Evolutionary conservation across 2,329 filamentous ascomycete genomes (phyloP), one percentile per base, ranked within the genome.

Genomic region (Phialophora expanda): DNA sequence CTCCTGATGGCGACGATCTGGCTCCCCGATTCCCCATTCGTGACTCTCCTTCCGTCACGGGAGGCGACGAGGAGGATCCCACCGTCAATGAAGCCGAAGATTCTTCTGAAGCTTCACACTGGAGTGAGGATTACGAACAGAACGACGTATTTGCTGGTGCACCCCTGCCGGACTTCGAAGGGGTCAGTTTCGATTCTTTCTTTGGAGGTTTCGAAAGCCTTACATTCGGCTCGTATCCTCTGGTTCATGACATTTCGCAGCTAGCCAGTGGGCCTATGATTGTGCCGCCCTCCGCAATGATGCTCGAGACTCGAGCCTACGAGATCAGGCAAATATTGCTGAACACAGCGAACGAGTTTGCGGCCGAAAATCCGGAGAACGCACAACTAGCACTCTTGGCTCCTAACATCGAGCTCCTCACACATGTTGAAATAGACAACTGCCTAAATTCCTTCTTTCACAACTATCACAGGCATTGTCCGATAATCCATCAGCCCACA

Each of bases 401-500:
- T 8, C 17, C 60, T 5, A 57, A 60, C 22, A 70, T 70, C 56
- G 57, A 61, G 11, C 55, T 63, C 4, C 59, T 70, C 38, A 70
- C 78, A 80, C 63, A 80, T 78, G 61, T 70, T n/a, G 64, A 69
- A 30, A 50, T 73, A 14, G 67, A 71, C 44, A 60, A 70, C 24
- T 69, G 68, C 17, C 38, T 73, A 22, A 64, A 68, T 50, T 71
- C 81, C 2, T 83, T 80, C 61, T 82, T 82, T 64, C 76, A 76
- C 54, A 77, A 77, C 65, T 82, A 81, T 75, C 79, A 83, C 41
- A 76, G 76, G 1, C 80, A 79, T 61, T 80, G 78, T 63, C 72
- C 79, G 0, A 77, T 83, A 20, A 69, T 83, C 3, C 80, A 83
- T 68, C 68, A 72, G 4, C 75, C 78, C 4, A 76, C 79, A 0